Base-by-base conservation (phyloP, 164 flowering plant species). In the Kalanchoe fedtschenkoi region DNA sequence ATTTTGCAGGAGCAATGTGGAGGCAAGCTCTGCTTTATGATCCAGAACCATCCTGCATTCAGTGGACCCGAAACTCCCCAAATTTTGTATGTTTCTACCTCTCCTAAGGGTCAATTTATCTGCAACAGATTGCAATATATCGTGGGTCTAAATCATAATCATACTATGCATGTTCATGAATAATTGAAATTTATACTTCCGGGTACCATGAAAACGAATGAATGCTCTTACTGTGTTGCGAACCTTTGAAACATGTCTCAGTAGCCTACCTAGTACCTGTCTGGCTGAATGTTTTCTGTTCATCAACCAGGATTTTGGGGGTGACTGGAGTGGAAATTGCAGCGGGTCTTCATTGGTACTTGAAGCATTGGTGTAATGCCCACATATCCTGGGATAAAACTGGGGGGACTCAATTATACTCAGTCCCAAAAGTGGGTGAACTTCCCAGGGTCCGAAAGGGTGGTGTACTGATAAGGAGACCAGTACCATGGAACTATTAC, bases 381-480 rank as follows among this genome's bases (percentile, higher is more conserved):
- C 91, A 88, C 69, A 77, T 88, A 68, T 88, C 89, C 8, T 85
- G 91, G 95, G 82, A 80, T 28, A 88, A 79, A 75, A 88, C 95
- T 29, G 95, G 95, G 32, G 95, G 95, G 47, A 60, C 64, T 10
- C 95, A 87, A 56, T 73, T 87, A 28, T 65, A 47, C 67, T 85
- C 84, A 29, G 69, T 85, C 3, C 95, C 90, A 28, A 76, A 71
- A 55, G 67, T 77, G 24, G 91, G 89, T 13, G 78, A 63, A 22
- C 79, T 88, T 38, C 91, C 91, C 5, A 71, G 46, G 51, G 79
- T 88, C 69, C 70, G 67, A 68, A 74, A 72, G 59, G 62, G 58
- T 62, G 85, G 81, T 16, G 54, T 88, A 62, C 65, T 81, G 75
- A 67, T 82, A 60, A 72, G 74, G 74, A 79, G 95, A 63, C 86